Conservation (phyloP, 2,329 filamentous ascomycete genomes). For the Colletotrichum plurivorum region DNA sequence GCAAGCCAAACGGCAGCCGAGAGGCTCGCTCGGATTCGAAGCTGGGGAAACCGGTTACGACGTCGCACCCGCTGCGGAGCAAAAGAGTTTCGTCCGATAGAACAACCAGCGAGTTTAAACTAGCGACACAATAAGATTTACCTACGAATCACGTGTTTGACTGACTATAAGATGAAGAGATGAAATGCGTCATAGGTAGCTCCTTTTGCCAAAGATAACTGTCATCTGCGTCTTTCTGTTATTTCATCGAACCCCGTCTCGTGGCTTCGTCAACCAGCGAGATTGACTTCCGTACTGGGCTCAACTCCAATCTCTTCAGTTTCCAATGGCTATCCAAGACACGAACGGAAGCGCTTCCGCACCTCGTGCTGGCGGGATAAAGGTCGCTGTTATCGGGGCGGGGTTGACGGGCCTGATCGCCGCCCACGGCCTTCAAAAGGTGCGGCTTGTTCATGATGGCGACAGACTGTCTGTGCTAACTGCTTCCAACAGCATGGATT, state of each 20-base stretch:
- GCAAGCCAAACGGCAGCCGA: neutral
- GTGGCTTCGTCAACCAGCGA: neutral
- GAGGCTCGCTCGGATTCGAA: constrained; percentile 14
- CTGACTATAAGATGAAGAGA: too few species aligned
- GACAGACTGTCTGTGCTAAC: neutral
- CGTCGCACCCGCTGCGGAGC: constrained; percentile 6
- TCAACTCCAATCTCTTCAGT: neutral
- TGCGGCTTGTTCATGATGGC: neutral
- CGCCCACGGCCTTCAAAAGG: constrained; percentile 54
- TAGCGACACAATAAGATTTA: neutral
- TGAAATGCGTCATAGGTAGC: neutral
- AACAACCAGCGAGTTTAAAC: neutral
- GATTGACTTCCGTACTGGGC: too few species aligned
- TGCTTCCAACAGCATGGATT: constrained; percentile 48
- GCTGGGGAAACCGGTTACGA: constrained; percentile 10
- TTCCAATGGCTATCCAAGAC: constrained; percentile 9
- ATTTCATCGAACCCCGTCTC: neutral
- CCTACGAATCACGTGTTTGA: neutral
- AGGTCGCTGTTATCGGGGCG: constrained; percentile 53
- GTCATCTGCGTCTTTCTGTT: neutral
- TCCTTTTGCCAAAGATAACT: too few species aligned
- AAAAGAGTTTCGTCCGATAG: constrained; percentile 19
- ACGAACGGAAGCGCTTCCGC: neutral
- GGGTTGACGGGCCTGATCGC: constrained; percentile 55
- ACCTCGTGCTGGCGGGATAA: constrained; percentile 29